A percentile compares a stretch with the other conserved stretches of the same genome.
phyloP scores from a whole-genome alignment of 1,139 yeast species.

The Komagataea norvegica region DNA sequence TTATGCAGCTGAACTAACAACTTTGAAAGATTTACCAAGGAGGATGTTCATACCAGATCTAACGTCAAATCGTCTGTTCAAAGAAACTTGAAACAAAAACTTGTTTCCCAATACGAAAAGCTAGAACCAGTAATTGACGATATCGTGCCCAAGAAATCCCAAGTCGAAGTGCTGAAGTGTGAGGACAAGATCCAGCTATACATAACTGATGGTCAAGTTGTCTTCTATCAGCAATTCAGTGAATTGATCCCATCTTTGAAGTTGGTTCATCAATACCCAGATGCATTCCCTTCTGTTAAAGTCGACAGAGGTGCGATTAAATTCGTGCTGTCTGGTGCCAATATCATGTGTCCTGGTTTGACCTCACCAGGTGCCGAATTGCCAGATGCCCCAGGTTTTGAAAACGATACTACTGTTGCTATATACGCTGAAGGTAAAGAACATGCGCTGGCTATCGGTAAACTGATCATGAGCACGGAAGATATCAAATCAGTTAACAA shows the following conservation, averaged over 20 bases:
- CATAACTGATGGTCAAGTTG: constrained; percentile 65
- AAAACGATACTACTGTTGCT: constrained; percentile 66
- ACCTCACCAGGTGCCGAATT: constrained; percentile 85
- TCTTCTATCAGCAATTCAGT: constrained; percentile 79
- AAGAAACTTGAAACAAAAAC: constrained; percentile 70
- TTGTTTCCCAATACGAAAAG: constrained; percentile 66
- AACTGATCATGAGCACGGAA: constrained; percentile 80
- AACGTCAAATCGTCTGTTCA: constrained; percentile 92
- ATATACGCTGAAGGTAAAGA: constrained; percentile 93
- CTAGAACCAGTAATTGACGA: constrained; percentile 75
- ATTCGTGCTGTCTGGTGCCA: constrained; percentile 90
- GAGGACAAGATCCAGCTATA: constrained; percentile 84
- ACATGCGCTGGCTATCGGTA: constrained; percentile 85
- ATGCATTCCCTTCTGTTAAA: constrained; percentile 76
- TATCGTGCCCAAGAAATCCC: constrained; percentile 88
- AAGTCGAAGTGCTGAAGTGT: constrained; percentile 76
- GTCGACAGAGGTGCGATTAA: constrained; percentile 97
- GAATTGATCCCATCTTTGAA: constrained; percentile 75
- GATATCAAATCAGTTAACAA: constrained; percentile 81
- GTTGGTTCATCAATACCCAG: constrained; percentile 78
- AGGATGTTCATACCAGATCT: constrained; percentile 84
- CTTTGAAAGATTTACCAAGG: constrained; percentile 63
- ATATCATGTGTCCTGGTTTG: constrained; percentile 96
- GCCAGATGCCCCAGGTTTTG: constrained; percentile 63
- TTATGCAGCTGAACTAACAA: neutral